Evolutionary conservation across 352 stramenopile genomes (phyloP).

Genomic region (Aphanomyces stellatus): DNA sequence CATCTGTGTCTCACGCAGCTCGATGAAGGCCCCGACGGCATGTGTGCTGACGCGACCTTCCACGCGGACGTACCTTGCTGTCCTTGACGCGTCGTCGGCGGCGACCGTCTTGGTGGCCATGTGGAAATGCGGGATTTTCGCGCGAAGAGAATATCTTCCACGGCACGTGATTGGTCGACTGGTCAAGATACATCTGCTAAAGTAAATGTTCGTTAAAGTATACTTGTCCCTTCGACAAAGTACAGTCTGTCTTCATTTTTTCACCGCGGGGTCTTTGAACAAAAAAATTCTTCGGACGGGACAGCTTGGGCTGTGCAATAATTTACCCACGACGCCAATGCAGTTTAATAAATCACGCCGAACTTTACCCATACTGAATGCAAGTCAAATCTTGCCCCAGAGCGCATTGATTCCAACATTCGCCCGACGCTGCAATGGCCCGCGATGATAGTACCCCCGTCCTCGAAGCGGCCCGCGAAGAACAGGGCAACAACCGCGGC

Average conservation of each 20-base stretch:
- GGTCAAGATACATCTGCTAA: no score
- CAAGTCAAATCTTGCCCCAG: slow-evolving; percentile 5
- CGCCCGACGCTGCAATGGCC: background rate
- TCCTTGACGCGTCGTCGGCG: background rate
- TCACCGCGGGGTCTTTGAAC: no score
- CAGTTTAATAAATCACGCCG: no score
- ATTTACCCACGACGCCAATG: no score
- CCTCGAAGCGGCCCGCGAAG: slow-evolving; percentile 34
- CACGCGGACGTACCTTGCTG: background rate
- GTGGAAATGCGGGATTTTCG: no score
- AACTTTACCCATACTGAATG: background rate
- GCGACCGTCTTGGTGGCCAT: background rate
- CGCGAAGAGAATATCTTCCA: no score
- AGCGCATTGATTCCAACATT: background rate
- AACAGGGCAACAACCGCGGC: slow-evolving; percentile 41
- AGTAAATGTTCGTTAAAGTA: no score
- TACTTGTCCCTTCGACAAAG: no score
- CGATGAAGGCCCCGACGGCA: slow-evolving; percentile 33
- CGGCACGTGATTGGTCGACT: background rate
- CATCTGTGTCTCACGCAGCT: slow-evolving; percentile 46
- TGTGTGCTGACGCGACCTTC: background rate
- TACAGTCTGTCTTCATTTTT: no score
- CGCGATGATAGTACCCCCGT: slow-evolving; percentile 33
- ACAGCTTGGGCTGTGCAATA: no score
- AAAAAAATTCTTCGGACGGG: no score